phyloP scores from a whole-genome alignment of 495 filamentous ascomycete species.

The Jackrogersella minutella region DNA sequence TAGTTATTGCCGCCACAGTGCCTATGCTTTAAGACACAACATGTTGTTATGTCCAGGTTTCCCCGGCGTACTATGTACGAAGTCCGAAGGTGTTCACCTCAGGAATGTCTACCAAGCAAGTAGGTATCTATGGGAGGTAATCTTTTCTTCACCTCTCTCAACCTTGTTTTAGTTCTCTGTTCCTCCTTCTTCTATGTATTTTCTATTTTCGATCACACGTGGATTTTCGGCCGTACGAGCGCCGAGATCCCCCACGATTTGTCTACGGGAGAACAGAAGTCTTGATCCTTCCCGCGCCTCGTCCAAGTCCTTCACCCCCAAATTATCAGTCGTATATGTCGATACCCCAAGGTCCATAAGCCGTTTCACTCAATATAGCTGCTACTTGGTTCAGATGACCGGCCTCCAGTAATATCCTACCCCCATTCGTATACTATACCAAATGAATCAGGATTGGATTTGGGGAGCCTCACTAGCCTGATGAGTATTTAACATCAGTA shows the following conservation, averaged over 20 bases:
- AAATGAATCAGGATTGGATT: background rate
- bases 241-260: slow-evolving; percentile 1
- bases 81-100: background rate
- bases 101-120: slow-evolving; percentile 6
- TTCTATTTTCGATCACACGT: background rate
- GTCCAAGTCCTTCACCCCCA: slow-evolving; percentile 8
- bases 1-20: background rate
- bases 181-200: background rate
- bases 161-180: background rate
- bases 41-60: background rate
- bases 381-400: background rate
- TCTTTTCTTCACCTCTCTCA: background rate
- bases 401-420: background rate
- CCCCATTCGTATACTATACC: background rate
- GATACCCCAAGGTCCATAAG: background rate
- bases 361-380: slow-evolving; percentile 1
- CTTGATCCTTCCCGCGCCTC: slow-evolving; percentile 4
- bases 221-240: slow-evolving; percentile 5
- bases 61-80: background rate
- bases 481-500: background rate
- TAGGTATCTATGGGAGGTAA: background rate
- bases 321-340: background rate
- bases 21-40: background rate
- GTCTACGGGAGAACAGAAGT: background rate
- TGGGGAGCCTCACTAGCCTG: background rate